Evolutionary conservation across 2,329 filamentous ascomycete genomes (phyloP).

Genomic region (Eurotiales sp.): DNA sequence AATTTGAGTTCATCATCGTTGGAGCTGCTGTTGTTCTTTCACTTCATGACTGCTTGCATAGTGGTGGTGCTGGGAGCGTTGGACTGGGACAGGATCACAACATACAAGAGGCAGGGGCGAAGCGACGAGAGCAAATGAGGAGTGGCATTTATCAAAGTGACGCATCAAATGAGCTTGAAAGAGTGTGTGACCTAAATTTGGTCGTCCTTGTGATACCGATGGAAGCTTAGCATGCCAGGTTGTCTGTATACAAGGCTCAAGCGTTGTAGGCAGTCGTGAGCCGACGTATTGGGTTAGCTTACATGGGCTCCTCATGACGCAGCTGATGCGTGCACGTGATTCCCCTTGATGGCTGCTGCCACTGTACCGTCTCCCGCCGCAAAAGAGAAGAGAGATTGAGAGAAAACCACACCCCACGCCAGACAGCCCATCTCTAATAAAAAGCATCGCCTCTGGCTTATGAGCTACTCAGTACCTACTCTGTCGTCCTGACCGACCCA

Average conservation of each 20-base stretch:
- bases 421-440: too few relatives aligned
- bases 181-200: neutral
- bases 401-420: too few relatives aligned
- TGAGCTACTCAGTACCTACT: too few relatives aligned
- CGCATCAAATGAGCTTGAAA: neutral
- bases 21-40: neutral
- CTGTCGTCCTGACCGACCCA: too few relatives aligned
- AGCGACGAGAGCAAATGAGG: constrained; percentile 3
- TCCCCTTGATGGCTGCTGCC: too few relatives aligned
- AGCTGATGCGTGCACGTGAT: too few relatives aligned
- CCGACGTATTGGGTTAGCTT: too few relatives aligned
- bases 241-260: neutral
- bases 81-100: constrained; percentile 11
- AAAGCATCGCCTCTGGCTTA: too few relatives aligned
- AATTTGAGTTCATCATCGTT: constrained; percentile 41
- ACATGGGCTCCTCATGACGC: too few relatives aligned
- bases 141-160: neutral
- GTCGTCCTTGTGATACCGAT: constrained; percentile 2
- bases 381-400: too few relatives aligned
- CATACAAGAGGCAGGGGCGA: neutral
- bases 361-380: too few relatives aligned
- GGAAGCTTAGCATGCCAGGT: neutral
- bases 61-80: neutral
- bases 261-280: constrained; percentile 9
- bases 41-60: constrained; percentile 10